Percentiles rank a stretch among this genome's conserved stretches.
These are phyloP conservation scores for Xylaria castorea DNA, from an alignment of 495 filamentous ascomycete genomes.

Conservation along the genomic window DNA sequence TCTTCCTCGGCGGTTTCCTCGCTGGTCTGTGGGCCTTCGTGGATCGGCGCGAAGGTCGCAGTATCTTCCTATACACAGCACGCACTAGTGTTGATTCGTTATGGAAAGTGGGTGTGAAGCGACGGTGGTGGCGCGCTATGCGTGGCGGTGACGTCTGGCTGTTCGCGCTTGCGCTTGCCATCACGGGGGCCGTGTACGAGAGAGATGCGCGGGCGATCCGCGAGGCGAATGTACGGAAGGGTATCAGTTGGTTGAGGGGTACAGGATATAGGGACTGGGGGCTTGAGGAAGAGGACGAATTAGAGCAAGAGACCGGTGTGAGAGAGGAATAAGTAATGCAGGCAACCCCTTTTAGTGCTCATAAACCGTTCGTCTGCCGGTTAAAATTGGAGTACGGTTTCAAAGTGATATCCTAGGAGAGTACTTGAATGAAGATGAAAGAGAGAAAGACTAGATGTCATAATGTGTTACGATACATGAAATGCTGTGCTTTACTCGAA, in stretches of 20 bases:
- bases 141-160: conserved; percentile 83
- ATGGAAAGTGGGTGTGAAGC: conserved; percentile 92
- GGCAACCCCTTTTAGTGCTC: not conserved
- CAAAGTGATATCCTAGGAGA: conserved; percentile 15
- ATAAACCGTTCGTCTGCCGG: not conserved
- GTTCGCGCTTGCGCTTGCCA: conserved; percentile 75
- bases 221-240: conserved; percentile 72
- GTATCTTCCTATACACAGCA: conserved; percentile 73
- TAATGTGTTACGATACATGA: conserved; percentile 19
- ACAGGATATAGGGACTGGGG: conserved; percentile 57
- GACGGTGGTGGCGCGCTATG: conserved; percentile 80
- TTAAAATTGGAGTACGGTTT: not conserved
- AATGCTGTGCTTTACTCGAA: not conserved
- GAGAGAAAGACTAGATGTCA: conserved; percentile 1
- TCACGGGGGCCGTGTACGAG: conserved; percentile 83
- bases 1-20: conserved; percentile 85
- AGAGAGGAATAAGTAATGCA: conserved; percentile 30
- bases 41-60: conserved; percentile 64
- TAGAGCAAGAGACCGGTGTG: conserved; percentile 35
- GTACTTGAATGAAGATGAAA: not conserved
- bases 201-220: conserved; percentile 68
- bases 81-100: conserved; percentile 76
- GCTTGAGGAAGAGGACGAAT: conserved; percentile 44
- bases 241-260: conserved; percentile 75
- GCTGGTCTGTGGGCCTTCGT: conserved; percentile 85